Percentiles rank a stretch among this genome's conserved stretches.
These are phyloP conservation scores for Hygrophila difformis DNA, from an alignment of 257 asterid species.

Conservation along the genomic window DNA sequence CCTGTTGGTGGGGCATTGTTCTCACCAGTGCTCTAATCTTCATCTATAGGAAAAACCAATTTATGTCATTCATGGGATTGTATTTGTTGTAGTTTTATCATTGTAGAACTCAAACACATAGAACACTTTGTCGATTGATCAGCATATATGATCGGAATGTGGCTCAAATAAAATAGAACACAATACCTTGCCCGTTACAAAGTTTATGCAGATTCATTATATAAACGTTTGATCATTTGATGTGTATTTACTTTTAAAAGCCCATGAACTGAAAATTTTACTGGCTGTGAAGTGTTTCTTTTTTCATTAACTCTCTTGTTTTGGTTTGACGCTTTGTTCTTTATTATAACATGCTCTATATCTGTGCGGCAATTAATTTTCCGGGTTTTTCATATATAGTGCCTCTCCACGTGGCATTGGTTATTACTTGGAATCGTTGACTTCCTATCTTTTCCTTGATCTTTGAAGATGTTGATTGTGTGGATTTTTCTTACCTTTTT, in stretches of 20 bases:
- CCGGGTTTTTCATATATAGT: not conserved
- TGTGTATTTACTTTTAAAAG: slow-evolving; percentile 14
- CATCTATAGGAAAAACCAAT: slow-evolving; percentile 22
- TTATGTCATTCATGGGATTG: slow-evolving; percentile 29
- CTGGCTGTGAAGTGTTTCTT: slow-evolving; percentile 1
- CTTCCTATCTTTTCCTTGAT: slow-evolving; percentile 10
- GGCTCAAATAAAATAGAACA: slow-evolving; percentile 37
- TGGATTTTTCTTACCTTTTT: not conserved
- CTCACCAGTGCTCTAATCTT: slow-evolving; percentile 19
- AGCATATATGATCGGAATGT: slow-evolving; percentile 39
- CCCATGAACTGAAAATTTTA: not conserved
- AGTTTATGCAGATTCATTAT: slow-evolving; percentile 12
- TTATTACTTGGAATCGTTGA: not conserved
- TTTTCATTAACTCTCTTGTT: not conserved
- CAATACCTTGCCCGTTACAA: slow-evolving; percentile 26
- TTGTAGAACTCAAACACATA: slow-evolving; percentile 53
- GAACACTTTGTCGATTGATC: slow-evolving; percentile 43
- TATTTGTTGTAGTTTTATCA: slow-evolving; percentile 50
- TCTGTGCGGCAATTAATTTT: slow-evolving; percentile 3
- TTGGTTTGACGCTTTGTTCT: slow-evolving; percentile 13
- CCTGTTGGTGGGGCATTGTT: slow-evolving; percentile 22
- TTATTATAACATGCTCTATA: slow-evolving; percentile 9
- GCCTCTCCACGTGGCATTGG: not conserved
- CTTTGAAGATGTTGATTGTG: not conserved
- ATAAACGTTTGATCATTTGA: slow-evolving; percentile 15